phyloP scores from a whole-genome alignment of 2,329 filamentous ascomycete genomes.

The Colletotrichum eremochloae region DNA sequence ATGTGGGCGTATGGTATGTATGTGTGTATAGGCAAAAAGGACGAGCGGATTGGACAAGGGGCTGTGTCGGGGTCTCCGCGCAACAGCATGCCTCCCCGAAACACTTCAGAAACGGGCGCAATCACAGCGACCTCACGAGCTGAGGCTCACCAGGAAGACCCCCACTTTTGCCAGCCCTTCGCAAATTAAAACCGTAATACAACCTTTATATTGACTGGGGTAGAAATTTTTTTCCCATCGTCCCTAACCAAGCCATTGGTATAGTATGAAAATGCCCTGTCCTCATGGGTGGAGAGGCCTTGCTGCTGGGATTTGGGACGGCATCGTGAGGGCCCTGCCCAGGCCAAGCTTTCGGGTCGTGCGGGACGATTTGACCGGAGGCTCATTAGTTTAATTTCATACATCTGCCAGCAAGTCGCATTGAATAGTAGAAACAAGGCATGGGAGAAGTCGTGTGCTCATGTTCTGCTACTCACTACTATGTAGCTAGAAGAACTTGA shows the following conservation, averaged over 20 bases:
- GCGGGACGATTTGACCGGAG: neutral
- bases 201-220: neutral
- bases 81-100: constrained; percentile 22
- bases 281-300: neutral
- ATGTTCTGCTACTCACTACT: constrained; percentile 16
- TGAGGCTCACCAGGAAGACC: neutral
- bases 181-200: neutral
- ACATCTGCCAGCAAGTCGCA: neutral
- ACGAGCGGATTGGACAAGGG: neutral
- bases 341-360: neutral
- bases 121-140: neutral
- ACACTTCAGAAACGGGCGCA: constrained; percentile 38
- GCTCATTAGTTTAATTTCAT: neutral
- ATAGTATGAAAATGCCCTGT: neutral
- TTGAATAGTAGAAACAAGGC: neutral
- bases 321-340: too few relatives aligned
- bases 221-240: neutral
- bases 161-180: constrained; percentile 10
- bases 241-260: neutral
- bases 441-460: constrained; percentile 18
- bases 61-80: neutral
- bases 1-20: neutral
- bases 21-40: neutral
- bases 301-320: neutral
- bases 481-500: constrained; percentile 8